Evolutionary conservation across 192 early-diverging fungal genomes (phyloP), one percentile per base, ranked within the genome.

Genomic region (Pilaira anomala): DNA sequence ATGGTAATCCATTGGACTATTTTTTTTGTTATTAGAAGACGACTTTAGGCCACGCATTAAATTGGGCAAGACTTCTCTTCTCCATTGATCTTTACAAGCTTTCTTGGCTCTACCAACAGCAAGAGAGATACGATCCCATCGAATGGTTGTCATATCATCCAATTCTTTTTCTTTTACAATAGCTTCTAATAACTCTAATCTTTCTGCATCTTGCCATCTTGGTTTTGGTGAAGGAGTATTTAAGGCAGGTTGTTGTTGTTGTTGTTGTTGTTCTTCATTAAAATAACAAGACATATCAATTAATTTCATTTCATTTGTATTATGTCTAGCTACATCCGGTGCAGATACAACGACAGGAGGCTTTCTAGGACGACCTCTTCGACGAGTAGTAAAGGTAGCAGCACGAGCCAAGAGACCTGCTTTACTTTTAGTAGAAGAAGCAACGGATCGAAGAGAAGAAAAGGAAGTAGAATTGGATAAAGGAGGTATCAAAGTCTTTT

Each of bases 11-110:
- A 13, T 46, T 3, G 4, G 42, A 3, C 16, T 46, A 16, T 46
- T 46, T 46, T 7, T 36, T 36, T 9, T 5, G 30, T 3, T 33
- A 36, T 36, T 9, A 36, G 33, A 7, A 7, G 2, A 33, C 30
- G 59, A 9, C 7, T 63, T 68, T 13, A 67, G 21, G 7, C 49
- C 44, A 2, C 62, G 50, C 48, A 72, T 52, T 14, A 71, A 11
- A 14, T 63, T 36, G 21, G 70, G 70, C 18, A 72, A 42, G 9
- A 72, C 46, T 24, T 72, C 64, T 3, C 70, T 58, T 14, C 63
- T 51, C 70, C 70, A 72, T 36, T 72, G 70, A 26, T 72, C 70
- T 30, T 72, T 72, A n/a, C 70, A 72, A 16, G 70, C 70, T 52
- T 66, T 66, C 50, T 66, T 72, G 11, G 70, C 70, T 3, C 60